Evolutionary conservation across 805 yeast species (phyloP), one percentile per base, ranked within the genome.

Genomic region (Cyberlindnera veronae): DNA sequence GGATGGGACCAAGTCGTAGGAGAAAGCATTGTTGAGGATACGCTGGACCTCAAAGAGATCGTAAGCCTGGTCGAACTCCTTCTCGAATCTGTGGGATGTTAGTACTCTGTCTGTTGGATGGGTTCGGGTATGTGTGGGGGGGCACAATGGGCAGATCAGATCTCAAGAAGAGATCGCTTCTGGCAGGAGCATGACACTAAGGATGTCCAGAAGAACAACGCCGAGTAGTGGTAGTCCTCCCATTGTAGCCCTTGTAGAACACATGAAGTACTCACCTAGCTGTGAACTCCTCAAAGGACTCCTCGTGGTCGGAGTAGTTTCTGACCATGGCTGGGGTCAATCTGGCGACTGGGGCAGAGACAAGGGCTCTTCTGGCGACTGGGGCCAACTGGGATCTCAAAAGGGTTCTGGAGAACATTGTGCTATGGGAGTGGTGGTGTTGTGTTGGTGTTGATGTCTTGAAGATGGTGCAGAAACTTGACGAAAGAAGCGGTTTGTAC

Each of bases 1-100:
- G 22, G 99, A 91, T 54, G 99, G 99, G 42, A 93, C 99, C 68
- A 93, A 79, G 71, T 93, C 99, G 75, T 93, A 93, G 13, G 98
- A 86, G 75, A 93, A 93, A 69, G 95, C 89, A 74, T 93, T 93
- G 81, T 95, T 93, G 64, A 93, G 79, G 47, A 93, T 90, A 76
- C 99, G 87, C 68, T 81, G 89, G 44, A 84, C 91, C 71, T 84
- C 95, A 54, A 84, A 84, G 44, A 84, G 70, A 64, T 84, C 95
- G 66, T 85, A 84, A 34, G 95, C 95, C 64, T 84, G 88, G 56
- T 93, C 97, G 60, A 93, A 93, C 66, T 93, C 97, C 71, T 88
- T 85, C 73, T 88, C 96, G 72, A 79, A 87, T 79, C 90, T 81
- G 49, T 23, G 3, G 19, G 15, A 3, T 29, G 45, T 41, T 41